Evolutionary conservation across 2,329 filamentous ascomycete genomes (phyloP), one percentile per base, ranked within the genome.

Genomic region (Fusarium sp.): DNA sequence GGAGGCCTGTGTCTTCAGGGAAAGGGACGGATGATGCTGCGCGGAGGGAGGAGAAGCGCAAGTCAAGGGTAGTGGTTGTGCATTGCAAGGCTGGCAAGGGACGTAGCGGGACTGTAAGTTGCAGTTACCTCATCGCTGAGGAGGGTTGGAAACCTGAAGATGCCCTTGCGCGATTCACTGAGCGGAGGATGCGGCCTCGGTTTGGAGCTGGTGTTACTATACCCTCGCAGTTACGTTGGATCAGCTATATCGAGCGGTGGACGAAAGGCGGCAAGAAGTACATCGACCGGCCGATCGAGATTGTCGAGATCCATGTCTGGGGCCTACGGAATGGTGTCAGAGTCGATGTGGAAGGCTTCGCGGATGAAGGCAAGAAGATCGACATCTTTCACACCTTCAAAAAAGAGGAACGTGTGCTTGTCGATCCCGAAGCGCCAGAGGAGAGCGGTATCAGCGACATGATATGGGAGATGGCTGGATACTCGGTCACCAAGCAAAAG

Each of bases 51-150:
- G 74, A 81, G 40, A 82, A 81, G 60, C 79, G 83, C 36, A 80
- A 80, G 52, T 81, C 83, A 40, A 88, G 95, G 36, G 94, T 98
- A 0, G 93, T 93, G 0, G 95, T 98, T 8, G 95, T 98, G 9
- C 97, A 99, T 83, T 98, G 97, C 86, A 98, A 98, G 81, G 97
- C 97, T 1, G 97, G 97, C 4, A 99, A 99, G 83, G 97, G 97
- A 2, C 89, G 97, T 60, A 97, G 94, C 74, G 97, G 97, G 5
- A 98, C 95, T 0, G 91, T 95, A 77, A 92, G 93, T 33, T 97
- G 94, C 83, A 94, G 93, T 77, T 98, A 98, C 81, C 86, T 99
- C 67, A 97, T 99, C 77, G 92, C 93, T 9, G 94, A 98, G 80
- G 93, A 97, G 79, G 89, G 88, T 1, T 91, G 89, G 89, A 85